Base-by-base conservation (phyloP, 108 stramenopile genomes). In the Chaetoceros tenuissimus region DNA sequence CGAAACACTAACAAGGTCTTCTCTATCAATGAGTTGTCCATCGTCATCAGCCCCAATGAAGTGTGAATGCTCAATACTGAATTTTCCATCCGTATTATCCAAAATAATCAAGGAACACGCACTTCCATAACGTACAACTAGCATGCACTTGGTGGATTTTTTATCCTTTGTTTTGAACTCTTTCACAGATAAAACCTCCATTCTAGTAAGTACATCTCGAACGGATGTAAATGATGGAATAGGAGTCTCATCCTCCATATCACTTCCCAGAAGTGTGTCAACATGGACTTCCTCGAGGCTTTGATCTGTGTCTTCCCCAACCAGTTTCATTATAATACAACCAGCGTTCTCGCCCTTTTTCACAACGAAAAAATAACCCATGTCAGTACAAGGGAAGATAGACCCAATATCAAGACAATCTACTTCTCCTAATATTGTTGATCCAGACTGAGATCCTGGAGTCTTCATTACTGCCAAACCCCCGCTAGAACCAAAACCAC, bases 401-500 rank as follows among this genome's bases (percentile, higher is more conserved):
- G 63, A 87, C 87, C 26, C 87, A 55, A 71, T 66, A 69, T 77
- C 72, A 26, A 78, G 18, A 46, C 81, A 81, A 65, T 89, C 87
- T 23, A 69, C 73, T 49, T 89, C 87, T 8, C 73, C 69, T 55
- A 85, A 28, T 48, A 89, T 83, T 25, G 67, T 77, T 27, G 78
- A 68, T 60, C 81, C 81, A 45, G 49, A 57, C 31, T 91, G 84
- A 45, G 80, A 49, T 16, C 89, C 89, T 3, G 84, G 82, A 31
- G 72, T 70, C 44, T 80, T 82, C 5, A 86, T 27, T 21, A 88
- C 51, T 5, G 81, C 86, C 46, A 92, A 28, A 24, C 86, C 81
- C 24, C 90, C 90, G 60, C 82, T 81, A 7, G 84, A 74, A 1
- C 90, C 87, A 57, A 66, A 84, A 3, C 90, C 90, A 57, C 86